Conservation (phyloP, 1,284 basidiomycete species). For the Anthracocystis walkeri region DNA sequence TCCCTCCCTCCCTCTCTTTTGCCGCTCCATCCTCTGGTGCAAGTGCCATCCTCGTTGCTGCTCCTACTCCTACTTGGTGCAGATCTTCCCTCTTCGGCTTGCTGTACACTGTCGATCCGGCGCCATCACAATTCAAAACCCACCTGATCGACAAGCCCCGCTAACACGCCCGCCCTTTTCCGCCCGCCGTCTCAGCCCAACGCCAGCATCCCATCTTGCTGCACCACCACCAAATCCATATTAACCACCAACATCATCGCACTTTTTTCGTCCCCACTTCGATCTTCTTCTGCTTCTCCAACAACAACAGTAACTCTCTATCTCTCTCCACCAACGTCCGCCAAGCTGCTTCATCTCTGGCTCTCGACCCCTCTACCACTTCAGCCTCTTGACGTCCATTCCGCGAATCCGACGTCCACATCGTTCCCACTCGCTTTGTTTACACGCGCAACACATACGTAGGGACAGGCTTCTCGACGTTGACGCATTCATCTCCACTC, state of each 20-base stretch:
- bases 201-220: conserved; percentile 1
- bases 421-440: too few species aligned
- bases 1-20: not conserved
- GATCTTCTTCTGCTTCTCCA: not conserved
- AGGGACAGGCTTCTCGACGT: too few species aligned
- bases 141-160: conserved; percentile 9
- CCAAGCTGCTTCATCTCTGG: conserved; percentile 8
- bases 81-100: not conserved
- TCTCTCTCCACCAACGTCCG: not conserved
- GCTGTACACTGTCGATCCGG: conserved; percentile 1
- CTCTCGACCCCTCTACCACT: not conserved
- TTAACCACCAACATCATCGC: not conserved
- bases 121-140: not conserved
- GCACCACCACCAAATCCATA: too few species aligned
- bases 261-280: not conserved
- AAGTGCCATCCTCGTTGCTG: not conserved
- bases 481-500: too few species aligned
- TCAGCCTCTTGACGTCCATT: not conserved
- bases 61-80: not conserved
- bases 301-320: not conserved
- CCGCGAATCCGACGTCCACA: not conserved
- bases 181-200: conserved; percentile 5
- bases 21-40: conserved; percentile 1
- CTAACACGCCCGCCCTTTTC: not conserved
- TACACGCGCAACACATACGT: too few species aligned